Conservation (phyloP, 176 grass and related monocot genomes). For the Rhynchospora breviuscula region DNA sequence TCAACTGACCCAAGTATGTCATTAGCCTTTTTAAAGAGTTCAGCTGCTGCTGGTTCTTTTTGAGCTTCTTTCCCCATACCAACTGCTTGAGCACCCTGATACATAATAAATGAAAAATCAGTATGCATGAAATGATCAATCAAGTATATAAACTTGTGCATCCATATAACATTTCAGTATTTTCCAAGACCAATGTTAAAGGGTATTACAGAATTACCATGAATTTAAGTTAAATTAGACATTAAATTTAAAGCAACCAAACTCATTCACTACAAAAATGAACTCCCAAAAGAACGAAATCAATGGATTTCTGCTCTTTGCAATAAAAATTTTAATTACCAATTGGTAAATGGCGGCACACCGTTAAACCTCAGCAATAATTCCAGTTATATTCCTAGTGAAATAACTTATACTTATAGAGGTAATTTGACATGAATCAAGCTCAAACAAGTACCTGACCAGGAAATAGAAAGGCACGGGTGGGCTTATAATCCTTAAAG, state of each 20-base stretch:
- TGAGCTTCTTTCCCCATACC: conserved; percentile 90
- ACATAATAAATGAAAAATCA: conserved; percentile 16
- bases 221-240: not conserved
- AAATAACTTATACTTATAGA: not conserved
- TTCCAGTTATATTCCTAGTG: not conserved
- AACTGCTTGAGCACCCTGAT: conserved; percentile 84
- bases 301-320: not conserved
- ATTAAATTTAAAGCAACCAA: not conserved
- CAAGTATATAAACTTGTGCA: not conserved
- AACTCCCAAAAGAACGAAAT: not conserved
- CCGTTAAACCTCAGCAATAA: not conserved
- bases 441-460: conserved; percentile 59
- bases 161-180: not conserved
- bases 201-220: not conserved
- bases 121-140: not conserved
- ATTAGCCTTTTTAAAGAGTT: conserved; percentile 78
- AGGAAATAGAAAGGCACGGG: conserved; percentile 81
- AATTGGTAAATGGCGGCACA: not conserved
- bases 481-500: conserved; percentile 77
- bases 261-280: not conserved
- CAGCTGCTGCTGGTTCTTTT: conserved; percentile 53
- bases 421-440: not conserved
- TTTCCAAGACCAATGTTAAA: not conserved
- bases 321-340: not conserved
- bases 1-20: conserved; percentile 71